Conservation (phyloP, 768 basidiomycete species). For the Chalciporus chontae region DNA sequence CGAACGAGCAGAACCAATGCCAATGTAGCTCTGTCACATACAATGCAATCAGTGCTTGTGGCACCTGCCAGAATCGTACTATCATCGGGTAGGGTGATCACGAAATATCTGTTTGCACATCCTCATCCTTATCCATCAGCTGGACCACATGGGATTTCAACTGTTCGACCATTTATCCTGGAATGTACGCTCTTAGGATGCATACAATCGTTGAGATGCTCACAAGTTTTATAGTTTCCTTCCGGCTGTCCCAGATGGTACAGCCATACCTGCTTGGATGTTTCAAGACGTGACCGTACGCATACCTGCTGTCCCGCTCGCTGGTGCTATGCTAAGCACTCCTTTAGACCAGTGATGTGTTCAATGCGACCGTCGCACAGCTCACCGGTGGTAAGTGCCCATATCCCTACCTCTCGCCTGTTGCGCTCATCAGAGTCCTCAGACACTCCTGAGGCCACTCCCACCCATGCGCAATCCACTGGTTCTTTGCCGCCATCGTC, state of each 20-base stretch:
- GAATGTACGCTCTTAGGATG: conserved; percentile 16
- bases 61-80: conserved; percentile 47
- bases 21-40: conserved; percentile 58
- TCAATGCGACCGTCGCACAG: conserved; percentile 40
- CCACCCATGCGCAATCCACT: conserved; percentile 31
- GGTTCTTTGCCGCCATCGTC: conserved; percentile 11
- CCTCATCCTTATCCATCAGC: conserved; percentile 27
- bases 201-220: neutral
- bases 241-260: conserved; percentile 42
- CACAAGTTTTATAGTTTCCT: conserved; percentile 39
- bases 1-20: conserved; percentile 33
- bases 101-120: neutral
- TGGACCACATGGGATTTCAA: conserved; percentile 52
- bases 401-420: neutral
- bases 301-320: neutral
- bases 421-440: conserved; percentile 1
- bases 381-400: conserved; percentile 21
- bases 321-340: conserved; percentile 2
- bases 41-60: conserved; percentile 55
- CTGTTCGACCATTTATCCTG: conserved; percentile 37
- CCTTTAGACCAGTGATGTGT: conserved; percentile 33
- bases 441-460: conserved; percentile 45
- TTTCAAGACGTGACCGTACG: conserved; percentile 51
- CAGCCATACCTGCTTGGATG: conserved; percentile 60
- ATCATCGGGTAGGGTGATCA: conserved; percentile 32